These are phyloP conservation scores for Metarhizium anisopliae DNA, from an alignment of 2,329 filamentous ascomycete genomes.

Conservation along the genomic window DNA sequence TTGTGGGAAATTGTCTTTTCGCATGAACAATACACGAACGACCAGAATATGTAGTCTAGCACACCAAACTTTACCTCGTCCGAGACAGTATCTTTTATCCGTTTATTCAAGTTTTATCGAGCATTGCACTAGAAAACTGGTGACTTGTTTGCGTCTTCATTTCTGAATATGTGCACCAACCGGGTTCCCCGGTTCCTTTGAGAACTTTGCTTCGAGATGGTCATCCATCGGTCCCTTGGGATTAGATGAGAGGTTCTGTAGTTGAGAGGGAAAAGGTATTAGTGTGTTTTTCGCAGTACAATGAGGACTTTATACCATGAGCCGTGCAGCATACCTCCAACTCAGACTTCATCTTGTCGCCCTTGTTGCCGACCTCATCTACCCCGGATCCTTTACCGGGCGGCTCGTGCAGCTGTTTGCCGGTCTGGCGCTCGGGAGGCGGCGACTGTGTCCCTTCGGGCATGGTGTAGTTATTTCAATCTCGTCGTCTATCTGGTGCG, in stretches of 20 bases:
- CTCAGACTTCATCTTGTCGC: slow-evolving; percentile 40
- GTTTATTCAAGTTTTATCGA: not conserved
- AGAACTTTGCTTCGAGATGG: slow-evolving; percentile 49
- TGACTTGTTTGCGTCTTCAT: slow-evolving; percentile 2
- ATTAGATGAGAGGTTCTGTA: slow-evolving; percentile 51
- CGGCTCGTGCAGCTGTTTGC: slow-evolving; percentile 51
- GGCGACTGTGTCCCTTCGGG: slow-evolving; percentile 58
- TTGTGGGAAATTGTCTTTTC: not conserved
- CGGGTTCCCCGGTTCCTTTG: slow-evolving; percentile 30
- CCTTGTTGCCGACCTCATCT: slow-evolving; percentile 45
- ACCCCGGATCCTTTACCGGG: slow-evolving; percentile 50
- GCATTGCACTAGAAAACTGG: not conserved
- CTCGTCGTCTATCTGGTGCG: too few species aligned
- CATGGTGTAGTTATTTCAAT: slow-evolving; percentile 38
- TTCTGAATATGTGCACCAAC: slow-evolving; percentile 2
- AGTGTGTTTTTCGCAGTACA: not conserved
- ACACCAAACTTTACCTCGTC: not conserved
- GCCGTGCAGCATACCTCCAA: slow-evolving; percentile 31
- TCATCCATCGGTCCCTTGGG: slow-evolving; percentile 57
- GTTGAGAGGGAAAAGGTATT: not conserved
- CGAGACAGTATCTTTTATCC: not conserved
- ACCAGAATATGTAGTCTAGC: not conserved
- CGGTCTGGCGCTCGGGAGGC: slow-evolving; percentile 57
- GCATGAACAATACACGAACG: not conserved
- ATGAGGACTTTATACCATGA: not conserved